Conservation (phyloP, 176 grass and related monocot genomes). For the Avena insularis region DNA sequence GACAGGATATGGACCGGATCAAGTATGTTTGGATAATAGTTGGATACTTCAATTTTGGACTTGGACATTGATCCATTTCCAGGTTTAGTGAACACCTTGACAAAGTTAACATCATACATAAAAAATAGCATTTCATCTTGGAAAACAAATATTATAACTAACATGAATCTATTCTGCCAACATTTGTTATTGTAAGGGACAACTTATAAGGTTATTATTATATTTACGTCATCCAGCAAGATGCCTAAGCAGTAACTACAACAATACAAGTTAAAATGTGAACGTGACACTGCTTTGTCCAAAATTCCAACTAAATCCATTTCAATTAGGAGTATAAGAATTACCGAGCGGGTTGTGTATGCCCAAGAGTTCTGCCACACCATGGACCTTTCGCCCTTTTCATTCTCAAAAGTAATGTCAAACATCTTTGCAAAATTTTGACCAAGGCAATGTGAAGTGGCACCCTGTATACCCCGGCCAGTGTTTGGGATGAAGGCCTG, state of each 20-base stretch:
- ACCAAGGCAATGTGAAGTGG: slow-evolving; percentile 94
- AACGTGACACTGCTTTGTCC: background rate
- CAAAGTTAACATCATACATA: background rate
- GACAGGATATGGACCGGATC: no score
- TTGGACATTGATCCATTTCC: no score
- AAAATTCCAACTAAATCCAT: background rate
- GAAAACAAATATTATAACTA: slow-evolving; percentile 9
- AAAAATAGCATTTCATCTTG: background rate
- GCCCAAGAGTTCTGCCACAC: slow-evolving; percentile 99
- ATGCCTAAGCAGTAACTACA: background rate
- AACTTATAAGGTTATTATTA: slow-evolving; percentile 1
- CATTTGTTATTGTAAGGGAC: background rate
- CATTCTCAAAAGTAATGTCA: slow-evolving; percentile 95
- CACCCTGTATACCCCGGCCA: slow-evolving; percentile 94
- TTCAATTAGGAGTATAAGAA: slow-evolving; percentile 32
- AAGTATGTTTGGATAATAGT: no score
- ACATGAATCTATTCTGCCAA: background rate
- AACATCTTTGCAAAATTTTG: slow-evolving; percentile 99
- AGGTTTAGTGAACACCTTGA: background rate
- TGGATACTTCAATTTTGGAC: no score
- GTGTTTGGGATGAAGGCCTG: slow-evolving; percentile 87
- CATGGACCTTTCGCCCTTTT: slow-evolving; percentile 83
- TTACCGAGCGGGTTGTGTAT: slow-evolving; percentile 97
- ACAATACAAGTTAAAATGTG: background rate
- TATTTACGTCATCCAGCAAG: background rate